Evolutionary conservation across 352 stramenopile species (phyloP), one percentile per base, ranked within the genome.

Genomic region (Phytophthora idaei): DNA sequence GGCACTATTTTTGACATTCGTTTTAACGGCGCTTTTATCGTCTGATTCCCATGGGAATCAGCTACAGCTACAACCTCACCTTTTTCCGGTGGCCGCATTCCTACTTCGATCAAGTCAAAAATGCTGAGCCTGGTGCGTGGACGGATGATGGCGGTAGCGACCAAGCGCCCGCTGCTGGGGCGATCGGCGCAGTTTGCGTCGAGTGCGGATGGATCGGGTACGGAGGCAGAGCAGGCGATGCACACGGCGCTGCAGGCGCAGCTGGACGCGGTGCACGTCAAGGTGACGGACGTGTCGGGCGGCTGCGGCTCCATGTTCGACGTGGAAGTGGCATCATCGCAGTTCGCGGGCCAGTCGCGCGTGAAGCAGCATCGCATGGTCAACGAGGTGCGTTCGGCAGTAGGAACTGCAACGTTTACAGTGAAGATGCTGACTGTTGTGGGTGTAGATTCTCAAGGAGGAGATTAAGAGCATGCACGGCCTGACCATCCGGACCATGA

Each of bases 221-320:
- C 57, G 10, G 77, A 89, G 27, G 81, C 80, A 0, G 89, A 96
- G 67, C 61, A 79, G 46, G 74, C 82, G 12, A 96, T 96, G 89
- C 81, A 92, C 61, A 27, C 17, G 51, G 72, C 83, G 45, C 76
- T 97, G 28, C 58, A 70, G 61, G 44, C 64, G 55, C 72, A 81
- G 46, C 77, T 97, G 39, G 74, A 87, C 37, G 86, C 89, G 17
- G 78, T 82, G 45, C 81, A 95, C 71, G 87, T 95, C 52, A 90
- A 92, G 49, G 88, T 97, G 27, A 77, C 82, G 25, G 90, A 97
- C 71, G 87, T 97, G 28, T 96, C 89, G 15, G 90, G 90, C 57
- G 90, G 90, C 57, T 97, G 90, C 61, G 90, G 90, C 58, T 90
- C 86, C 64, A 95, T 95, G 86, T 97, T 90, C 69, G 79, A 96